Evolutionary conservation across 169 alveolate species (phyloP), one percentile per base, ranked within the genome.

Genomic region (Eimeria falciformis): DNA sequence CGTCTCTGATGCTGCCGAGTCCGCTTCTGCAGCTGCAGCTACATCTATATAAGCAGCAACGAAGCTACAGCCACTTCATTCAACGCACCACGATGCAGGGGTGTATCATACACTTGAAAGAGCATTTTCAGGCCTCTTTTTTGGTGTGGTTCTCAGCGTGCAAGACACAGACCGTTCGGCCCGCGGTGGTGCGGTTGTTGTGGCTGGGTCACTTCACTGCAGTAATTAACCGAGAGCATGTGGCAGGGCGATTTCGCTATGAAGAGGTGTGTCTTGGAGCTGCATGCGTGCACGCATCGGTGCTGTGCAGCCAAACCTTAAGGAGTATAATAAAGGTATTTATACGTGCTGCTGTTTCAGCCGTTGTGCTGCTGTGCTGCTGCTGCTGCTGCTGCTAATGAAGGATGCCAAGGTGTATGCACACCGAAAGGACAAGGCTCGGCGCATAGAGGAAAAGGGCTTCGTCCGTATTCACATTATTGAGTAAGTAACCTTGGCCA

Each of bases 131-230:
- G n/a, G n/a, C 14, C 18, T 69, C 40, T 29, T 69, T 12, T 69
- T 21, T 33, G 50, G 11, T 37, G 3, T 18, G 85, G 12, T 29
- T 3, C 73, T 7, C 85, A 75, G 85, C 85, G 3, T 75, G 85
- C 6, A 37, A 45, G 21, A 40, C 85, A 12, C 85, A 75, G 62
- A 75, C 85, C 11, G 85, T 75, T 29, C 85, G 85, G 37, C 85
- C 85, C 9, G 85, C 85, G 23, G 85, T 75, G 33, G 25, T 75
- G 43, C 85, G 85, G 65, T 29, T 75, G 85, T 65, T 75, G 62
- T 75, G 85, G 85, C 85, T 75, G 23, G 85, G 85, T 5, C 85
- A 75, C 85, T 75, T 75, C 43, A 75, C 85, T n/a, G 85, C 85
- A 3, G 40, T 75, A n/a, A 46, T 75, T 21, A 40, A 47, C 66